Percentiles rank a stretch among this genome's conserved stretches.
Conservation (phyloP, 1,284 basidiomycete genomes). For the Macrocystidia cucumis region DNA sequence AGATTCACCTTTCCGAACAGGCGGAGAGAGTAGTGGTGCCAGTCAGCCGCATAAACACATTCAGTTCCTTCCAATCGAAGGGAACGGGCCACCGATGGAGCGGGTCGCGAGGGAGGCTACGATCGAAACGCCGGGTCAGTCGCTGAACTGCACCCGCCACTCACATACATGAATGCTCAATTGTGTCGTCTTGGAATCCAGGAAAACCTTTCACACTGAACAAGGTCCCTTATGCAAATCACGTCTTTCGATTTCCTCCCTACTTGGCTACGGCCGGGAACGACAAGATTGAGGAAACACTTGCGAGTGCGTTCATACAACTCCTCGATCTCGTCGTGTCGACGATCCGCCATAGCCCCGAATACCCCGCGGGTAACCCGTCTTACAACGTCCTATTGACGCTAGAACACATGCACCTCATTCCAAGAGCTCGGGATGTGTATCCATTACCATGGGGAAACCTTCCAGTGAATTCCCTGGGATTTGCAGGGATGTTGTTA, state of each 20-base stretch:
- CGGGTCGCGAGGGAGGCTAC: constrained; percentile 47
- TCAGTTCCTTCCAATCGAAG: constrained; percentile 66
- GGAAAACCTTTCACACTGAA: constrained; percentile 69
- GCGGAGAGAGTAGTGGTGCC: constrained; percentile 76
- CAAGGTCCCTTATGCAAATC: constrained; percentile 71
- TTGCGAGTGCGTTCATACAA: constrained; percentile 63
- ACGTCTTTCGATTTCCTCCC: constrained; percentile 59
- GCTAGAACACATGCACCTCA: constrained; percentile 74
- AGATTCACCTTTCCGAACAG: too few relatives aligned
- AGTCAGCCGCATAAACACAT: constrained; percentile 86
- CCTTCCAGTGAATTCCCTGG: constrained; percentile 75
- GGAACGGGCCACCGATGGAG: constrained; percentile 69
- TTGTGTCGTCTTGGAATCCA: constrained; percentile 21
- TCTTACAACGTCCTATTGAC: constrained; percentile 85
- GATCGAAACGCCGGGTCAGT: constrained; percentile 52
- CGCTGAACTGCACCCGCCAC: neutral
- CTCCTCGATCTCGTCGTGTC: constrained; percentile 77
- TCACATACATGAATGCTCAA: constrained; percentile 1
- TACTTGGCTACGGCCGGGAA: constrained; percentile 35
- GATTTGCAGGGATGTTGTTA: constrained; percentile 82
- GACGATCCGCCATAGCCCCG: constrained; percentile 58
- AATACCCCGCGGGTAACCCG: constrained; percentile 51
- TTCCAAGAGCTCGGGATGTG: constrained; percentile 62
- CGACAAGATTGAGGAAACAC: constrained; percentile 41
- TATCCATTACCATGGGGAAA: constrained; percentile 41